Conservation (phyloP, 768 basidiomycete species). For the Termitomyces sp. region DNA sequence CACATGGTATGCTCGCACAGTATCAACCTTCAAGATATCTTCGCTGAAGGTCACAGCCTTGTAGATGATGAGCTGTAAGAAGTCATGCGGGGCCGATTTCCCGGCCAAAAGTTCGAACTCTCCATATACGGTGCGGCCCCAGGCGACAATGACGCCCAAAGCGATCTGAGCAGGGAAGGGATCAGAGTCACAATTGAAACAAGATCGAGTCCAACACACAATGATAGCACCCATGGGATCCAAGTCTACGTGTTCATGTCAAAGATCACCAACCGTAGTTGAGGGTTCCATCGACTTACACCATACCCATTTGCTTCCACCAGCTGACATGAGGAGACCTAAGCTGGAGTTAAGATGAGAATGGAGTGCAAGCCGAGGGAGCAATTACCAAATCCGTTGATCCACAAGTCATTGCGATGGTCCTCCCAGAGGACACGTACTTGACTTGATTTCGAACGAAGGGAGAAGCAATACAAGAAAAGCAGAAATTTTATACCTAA, state of each 20-base stretch:
- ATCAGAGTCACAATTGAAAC: conserved; percentile 9
- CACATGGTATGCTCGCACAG: conserved; percentile 90
- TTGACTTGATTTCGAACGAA: conserved; percentile 83
- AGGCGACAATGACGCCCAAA: conserved; percentile 74
- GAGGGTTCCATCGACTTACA: conserved; percentile 48
- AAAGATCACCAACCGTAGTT: background rate
- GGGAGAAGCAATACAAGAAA: conserved; percentile 82
- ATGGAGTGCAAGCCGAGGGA: conserved; percentile 1
- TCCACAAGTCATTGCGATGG: conserved; percentile 89
- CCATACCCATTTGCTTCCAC: conserved; percentile 79
- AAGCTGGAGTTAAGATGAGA: conserved; percentile 10
- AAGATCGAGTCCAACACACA: conserved; percentile 40
- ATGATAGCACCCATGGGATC: conserved; percentile 79
- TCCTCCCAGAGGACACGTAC: conserved; percentile 97
- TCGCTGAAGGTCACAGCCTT: conserved; percentile 89
- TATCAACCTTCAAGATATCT: conserved; percentile 85
- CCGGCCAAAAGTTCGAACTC: conserved; percentile 90
- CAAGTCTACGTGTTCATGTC: conserved; percentile 44
- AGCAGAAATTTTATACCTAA: conserved; percentile 81
- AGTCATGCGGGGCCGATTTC: conserved; percentile 88
- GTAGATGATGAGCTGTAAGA: conserved; percentile 88
- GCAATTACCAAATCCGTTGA: conserved; percentile 69
- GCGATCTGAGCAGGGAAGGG: conserved; percentile 48
- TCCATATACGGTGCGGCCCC: conserved; percentile 71
- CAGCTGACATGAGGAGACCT: conserved; percentile 83